Percentiles rank a stretch among this genome's conserved stretches.
These are phyloP conservation scores for Mucor velutinosus DNA, from an alignment of 371 early-diverging fungal species.

Conservation along the genomic window DNA sequence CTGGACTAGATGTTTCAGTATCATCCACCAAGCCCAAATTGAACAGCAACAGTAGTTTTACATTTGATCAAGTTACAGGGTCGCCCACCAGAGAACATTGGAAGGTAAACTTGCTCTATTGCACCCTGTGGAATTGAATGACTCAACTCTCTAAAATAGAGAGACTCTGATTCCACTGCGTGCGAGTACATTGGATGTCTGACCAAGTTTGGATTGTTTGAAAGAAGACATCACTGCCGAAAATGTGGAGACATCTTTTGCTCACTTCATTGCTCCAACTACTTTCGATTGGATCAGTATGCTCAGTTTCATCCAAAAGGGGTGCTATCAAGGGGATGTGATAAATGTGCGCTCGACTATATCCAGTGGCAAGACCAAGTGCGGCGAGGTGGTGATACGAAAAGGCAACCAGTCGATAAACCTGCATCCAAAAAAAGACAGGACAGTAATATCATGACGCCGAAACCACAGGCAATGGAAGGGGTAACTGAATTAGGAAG, in stretches of 20 bases:
- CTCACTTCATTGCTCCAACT: constrained; percentile 49
- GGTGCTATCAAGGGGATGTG: constrained; percentile 44
- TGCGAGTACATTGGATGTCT: constrained; percentile 38
- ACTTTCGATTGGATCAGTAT: constrained; percentile 47
- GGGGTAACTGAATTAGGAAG: constrained; percentile 51
- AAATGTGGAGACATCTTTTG: constrained; percentile 56
- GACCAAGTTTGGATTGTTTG: constrained; percentile 46
- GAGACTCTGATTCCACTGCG: constrained; percentile 23
- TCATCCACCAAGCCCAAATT: background rate
- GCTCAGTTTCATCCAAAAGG: constrained; percentile 45
- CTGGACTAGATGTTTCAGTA: constrained; percentile 22
- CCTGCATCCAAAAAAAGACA: constrained; percentile 24
- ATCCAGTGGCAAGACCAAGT: constrained; percentile 34
- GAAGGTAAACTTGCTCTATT: constrained; percentile 35
- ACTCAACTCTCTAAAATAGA: background rate
- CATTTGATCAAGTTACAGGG: constrained; percentile 37
- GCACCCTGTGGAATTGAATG: no score
- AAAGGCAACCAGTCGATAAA: constrained; percentile 5
- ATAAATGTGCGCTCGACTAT: constrained; percentile 41
- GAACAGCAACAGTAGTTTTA: constrained; percentile 1
- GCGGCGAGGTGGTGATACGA: constrained; percentile 9
- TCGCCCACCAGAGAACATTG: constrained; percentile 49
- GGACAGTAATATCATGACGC: constrained; percentile 45
- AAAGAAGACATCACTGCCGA: constrained; percentile 56
- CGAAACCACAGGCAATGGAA: constrained; percentile 54